Conservation (phyloP, 78 protist species). For the slime mould (Dictyostelium discoideum) region DNA sequence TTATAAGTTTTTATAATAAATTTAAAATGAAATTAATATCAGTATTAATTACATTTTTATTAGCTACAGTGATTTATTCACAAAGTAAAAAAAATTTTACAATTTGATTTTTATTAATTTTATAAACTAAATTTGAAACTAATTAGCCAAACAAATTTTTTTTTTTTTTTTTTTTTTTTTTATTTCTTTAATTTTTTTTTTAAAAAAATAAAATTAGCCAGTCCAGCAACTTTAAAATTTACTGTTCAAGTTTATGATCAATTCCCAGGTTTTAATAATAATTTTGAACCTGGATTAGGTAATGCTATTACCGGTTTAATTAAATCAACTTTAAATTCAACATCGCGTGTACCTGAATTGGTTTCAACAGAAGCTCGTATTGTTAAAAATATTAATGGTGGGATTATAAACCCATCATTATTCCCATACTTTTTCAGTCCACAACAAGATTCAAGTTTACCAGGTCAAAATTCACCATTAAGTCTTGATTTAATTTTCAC, state of each 20-base stretch:
- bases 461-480: not conserved
- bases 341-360: not conserved
- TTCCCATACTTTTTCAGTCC: not conserved
- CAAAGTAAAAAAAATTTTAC: no score
- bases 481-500: not conserved
- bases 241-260: conserved; percentile 25
- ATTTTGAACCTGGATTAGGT: no score
- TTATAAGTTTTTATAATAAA: no score
- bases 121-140: no score
- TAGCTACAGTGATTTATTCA: not conserved
- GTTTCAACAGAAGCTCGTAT: no score
- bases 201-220: not conserved
- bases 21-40: not conserved
- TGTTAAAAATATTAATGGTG: no score
- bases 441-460: not conserved
- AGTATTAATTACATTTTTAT: no score
- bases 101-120: no score
- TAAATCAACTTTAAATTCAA: not conserved
- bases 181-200: no score
- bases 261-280: not conserved
- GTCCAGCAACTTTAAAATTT: not conserved
- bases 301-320: no score
- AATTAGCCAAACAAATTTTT: no score
- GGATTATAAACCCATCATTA: not conserved
- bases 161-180: no score